phyloP scores from a whole-genome alignment of 768 basidiomycete species.

The Pluteus cervinus region DNA sequence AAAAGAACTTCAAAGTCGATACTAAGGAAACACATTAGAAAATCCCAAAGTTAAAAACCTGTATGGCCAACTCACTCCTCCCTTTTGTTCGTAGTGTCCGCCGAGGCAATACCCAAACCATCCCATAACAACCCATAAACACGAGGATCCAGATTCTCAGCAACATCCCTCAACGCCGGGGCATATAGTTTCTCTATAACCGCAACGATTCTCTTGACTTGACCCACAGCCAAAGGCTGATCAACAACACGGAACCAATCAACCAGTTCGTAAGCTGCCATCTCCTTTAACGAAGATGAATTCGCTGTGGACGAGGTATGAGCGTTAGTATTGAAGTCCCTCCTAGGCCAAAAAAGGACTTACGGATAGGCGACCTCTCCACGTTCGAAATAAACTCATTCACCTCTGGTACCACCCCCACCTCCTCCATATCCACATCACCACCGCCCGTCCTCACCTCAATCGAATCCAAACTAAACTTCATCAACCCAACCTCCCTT shows the following conservation, averaged over 20 bases:
- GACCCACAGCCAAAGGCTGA: constrained; percentile 21
- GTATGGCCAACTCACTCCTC: constrained; percentile 24
- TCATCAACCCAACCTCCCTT: constrained; percentile 39
- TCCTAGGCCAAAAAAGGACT: no score
- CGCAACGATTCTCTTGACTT: constrained; percentile 34
- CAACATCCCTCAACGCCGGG: constrained; percentile 34
- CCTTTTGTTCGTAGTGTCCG: no score
- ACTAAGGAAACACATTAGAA: constrained; percentile 5
- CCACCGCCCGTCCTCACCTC: background rate
- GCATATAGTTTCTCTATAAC: constrained; percentile 35
- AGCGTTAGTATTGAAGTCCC: no score
- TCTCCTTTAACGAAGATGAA: no score
- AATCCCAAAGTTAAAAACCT: constrained; percentile 10
- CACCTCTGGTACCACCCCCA: constrained; percentile 17
- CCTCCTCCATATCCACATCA: constrained; percentile 7
- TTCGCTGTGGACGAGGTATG: no score
- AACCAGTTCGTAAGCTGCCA: constrained; percentile 49
- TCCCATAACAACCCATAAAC: constrained; percentile 38
- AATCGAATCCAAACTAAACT: constrained; percentile 20
- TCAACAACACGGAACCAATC: constrained; percentile 54
- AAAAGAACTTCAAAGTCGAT: no score
- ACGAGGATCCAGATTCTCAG: constrained; percentile 37
- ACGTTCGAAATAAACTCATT: constrained; percentile 39
- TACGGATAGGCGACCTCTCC: constrained; percentile 41
- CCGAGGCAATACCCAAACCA: constrained; percentile 20